Conservation (phyloP, 371 early-diverging fungal genomes). For the Mortierella sp. region DNA sequence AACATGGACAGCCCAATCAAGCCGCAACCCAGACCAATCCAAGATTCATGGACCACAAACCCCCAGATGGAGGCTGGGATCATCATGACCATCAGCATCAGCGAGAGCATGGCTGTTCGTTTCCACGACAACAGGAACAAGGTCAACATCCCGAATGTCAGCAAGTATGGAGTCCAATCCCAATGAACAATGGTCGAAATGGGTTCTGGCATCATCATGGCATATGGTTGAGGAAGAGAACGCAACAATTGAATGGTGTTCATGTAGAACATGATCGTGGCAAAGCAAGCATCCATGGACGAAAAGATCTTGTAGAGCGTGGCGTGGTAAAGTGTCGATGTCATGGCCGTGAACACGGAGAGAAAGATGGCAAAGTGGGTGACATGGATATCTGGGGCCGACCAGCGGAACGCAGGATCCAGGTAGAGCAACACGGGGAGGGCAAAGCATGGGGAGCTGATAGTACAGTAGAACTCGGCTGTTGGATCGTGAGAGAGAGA, state of each 20-base stretch:
- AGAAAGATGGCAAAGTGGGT: slow-evolving; percentile 52
- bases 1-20: slow-evolving; percentile 42
- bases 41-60: slow-evolving; percentile 39
- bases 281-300: slow-evolving; percentile 57
- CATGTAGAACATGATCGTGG: slow-evolving; percentile 54
- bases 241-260: slow-evolving; percentile 44
- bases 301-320: slow-evolving; percentile 58
- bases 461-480: slow-evolving; percentile 62
- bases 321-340: slow-evolving; percentile 55
- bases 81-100: slow-evolving; percentile 48
- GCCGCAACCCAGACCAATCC: slow-evolving; percentile 34
- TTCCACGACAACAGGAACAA: slow-evolving; percentile 45
- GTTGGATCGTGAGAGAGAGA: background rate
- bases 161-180: slow-evolving; percentile 32
- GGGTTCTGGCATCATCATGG: slow-evolving; percentile 33
- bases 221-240: slow-evolving; percentile 35
- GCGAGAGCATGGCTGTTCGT: slow-evolving; percentile 43
- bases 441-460: slow-evolving; percentile 58
- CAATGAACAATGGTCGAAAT: slow-evolving; percentile 26
- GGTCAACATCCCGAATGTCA: slow-evolving; percentile 20
- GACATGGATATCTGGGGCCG: slow-evolving; percentile 45
- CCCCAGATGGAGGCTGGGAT: slow-evolving; percentile 51
- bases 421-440: slow-evolving; percentile 52
- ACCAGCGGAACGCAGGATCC: slow-evolving; percentile 42
- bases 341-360: slow-evolving; percentile 47